Conservation (phyloP, 2,329 filamentous ascomycete species). For the Albifimbria verrucaria region DNA sequence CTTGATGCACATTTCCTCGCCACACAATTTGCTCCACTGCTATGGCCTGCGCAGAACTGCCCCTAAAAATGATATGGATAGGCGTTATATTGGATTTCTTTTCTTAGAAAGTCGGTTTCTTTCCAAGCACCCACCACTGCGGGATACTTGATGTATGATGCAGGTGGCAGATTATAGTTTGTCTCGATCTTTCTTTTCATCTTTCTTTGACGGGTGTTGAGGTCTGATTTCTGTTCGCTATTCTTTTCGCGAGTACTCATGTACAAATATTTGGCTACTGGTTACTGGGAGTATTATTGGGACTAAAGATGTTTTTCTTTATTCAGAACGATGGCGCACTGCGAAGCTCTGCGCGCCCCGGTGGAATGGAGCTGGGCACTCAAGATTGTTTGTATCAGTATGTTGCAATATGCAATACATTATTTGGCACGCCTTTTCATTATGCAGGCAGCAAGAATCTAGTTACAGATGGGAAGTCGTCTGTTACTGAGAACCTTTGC, state of each 20-base stretch:
- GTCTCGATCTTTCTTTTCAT: conserved; percentile 8
- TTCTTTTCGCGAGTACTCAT: conserved; percentile 18
- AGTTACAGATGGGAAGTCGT: too few relatives aligned
- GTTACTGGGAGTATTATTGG: conserved; percentile 7
- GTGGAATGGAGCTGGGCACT: conserved; percentile 11
- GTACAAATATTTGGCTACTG: conserved; percentile 30
- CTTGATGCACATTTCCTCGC: background rate
- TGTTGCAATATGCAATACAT: background rate
- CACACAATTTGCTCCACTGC: background rate
- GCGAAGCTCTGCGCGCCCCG: background rate
- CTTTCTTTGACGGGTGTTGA: background rate
- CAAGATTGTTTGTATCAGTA: conserved; percentile 11
- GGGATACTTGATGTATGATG: too few relatives aligned
- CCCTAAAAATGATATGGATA: conserved; percentile 1
- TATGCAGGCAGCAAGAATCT: too few relatives aligned
- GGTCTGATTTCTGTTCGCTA: conserved; percentile 1
- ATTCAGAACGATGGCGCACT: background rate
- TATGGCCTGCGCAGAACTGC: background rate
- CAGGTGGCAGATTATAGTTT: too few relatives aligned
- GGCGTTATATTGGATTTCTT: conserved; percentile 4
- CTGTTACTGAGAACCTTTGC: too few relatives aligned
- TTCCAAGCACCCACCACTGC: too few relatives aligned
- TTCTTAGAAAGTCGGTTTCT: background rate
- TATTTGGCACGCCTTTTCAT: too few relatives aligned
- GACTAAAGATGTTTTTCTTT: conserved; percentile 7